Evolutionary conservation across 2,329 filamentous ascomycete genomes (phyloP).

Genomic region (Periconia digitata): DNA sequence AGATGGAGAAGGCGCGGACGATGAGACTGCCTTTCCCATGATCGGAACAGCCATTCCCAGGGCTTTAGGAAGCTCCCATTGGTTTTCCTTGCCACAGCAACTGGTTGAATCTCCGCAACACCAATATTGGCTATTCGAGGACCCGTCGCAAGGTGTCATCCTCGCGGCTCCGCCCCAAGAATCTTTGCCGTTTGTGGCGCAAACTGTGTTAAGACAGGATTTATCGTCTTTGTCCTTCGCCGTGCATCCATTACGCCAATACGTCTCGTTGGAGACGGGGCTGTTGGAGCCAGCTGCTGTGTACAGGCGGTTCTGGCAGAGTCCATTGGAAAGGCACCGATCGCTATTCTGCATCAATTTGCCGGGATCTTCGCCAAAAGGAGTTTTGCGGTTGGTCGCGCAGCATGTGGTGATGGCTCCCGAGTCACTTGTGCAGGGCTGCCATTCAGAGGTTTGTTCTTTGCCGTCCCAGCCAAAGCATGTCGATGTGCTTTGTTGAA

Average conservation of each 20-base stretch:
- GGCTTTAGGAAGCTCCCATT: neutral
- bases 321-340: conserved; percentile 2
- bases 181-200: neutral
- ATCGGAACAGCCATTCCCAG: neutral
- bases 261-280: neutral
- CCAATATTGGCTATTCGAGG: neutral
- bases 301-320: conserved; percentile 2
- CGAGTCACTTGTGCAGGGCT: neutral
- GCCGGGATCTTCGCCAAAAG: neutral
- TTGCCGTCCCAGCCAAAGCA: neutral
- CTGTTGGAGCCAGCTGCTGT: neutral
- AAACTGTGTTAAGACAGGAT: neutral
- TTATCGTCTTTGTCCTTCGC: neutral
- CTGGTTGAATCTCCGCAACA: neutral
- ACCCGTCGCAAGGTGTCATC: conserved; percentile 5
- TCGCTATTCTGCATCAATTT: neutral
- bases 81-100: neutral
- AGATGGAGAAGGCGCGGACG: neutral
- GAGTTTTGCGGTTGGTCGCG: conserved; percentile 1
- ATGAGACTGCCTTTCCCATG: neutral
- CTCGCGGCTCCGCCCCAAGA: neutral
- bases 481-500: neutral
- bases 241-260: conserved; percentile 1
- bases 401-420: conserved; percentile 1
- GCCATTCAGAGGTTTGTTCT: neutral